phyloP scores from a whole-genome alignment of 495 filamentous ascomycete genomes.

The Endocarpon pusillum region DNA sequence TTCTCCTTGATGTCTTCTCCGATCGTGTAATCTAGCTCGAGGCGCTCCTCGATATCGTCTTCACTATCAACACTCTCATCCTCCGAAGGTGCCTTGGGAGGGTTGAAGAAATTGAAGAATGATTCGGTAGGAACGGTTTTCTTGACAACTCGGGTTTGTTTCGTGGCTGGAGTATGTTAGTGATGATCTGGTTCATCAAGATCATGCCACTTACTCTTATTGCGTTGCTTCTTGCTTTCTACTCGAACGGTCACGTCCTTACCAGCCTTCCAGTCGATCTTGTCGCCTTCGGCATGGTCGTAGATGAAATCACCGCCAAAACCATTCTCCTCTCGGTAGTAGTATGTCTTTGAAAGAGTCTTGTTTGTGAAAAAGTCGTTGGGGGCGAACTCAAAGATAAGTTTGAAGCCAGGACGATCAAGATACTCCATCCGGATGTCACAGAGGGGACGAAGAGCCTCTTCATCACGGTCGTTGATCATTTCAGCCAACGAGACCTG shows the following conservation, averaged over 20 bases:
- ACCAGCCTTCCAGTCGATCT: constrained; percentile 90
- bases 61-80: constrained; percentile 63
- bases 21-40: constrained; percentile 97
- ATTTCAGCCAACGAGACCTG: constrained; percentile 89
- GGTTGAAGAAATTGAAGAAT: constrained; percentile 99
- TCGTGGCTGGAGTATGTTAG: constrained; percentile 54
- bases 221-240: constrained; percentile 98
- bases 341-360: constrained; percentile 94
- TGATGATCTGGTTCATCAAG: constrained; percentile 1
- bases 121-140: constrained; percentile 96
- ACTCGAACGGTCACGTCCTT: constrained; percentile 86
- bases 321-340: constrained; percentile 96
- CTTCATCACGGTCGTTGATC: constrained; percentile 94
- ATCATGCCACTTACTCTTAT: constrained; percentile 65
- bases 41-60: constrained; percentile 87
- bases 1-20: constrained; percentile 99
- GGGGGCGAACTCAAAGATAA: constrained; percentile 91
- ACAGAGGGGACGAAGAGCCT: constrained; percentile 71
- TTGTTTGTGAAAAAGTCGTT: constrained; percentile 97
- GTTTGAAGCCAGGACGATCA: constrained; percentile 89
- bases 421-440: constrained; percentile 99
- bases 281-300: constrained; percentile 93
- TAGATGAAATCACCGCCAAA: constrained; percentile 99
- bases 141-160: constrained; percentile 97
- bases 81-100: constrained; percentile 67